phyloP scores from a whole-genome alignment of 176 grass and related monocot genomes.

The Olyra latifolia region DNA sequence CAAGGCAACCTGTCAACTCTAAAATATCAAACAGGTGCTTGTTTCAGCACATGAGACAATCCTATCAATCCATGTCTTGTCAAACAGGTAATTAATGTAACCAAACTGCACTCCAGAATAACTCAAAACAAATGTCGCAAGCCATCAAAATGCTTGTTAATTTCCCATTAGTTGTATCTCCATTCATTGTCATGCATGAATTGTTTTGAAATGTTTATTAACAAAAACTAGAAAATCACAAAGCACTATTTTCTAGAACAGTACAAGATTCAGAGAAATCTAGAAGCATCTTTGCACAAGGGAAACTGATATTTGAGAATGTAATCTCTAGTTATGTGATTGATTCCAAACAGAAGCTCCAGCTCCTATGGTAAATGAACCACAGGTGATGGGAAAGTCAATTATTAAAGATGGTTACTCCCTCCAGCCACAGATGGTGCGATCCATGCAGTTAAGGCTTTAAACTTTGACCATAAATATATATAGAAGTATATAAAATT shows the following conservation, averaged over 20 bases:
- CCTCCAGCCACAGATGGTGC: no score
- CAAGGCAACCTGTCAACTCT: no score
- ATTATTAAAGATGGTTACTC: slow-evolving; percentile 4
- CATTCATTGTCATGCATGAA: not conserved
- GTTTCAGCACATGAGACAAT: no score
- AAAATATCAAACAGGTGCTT: no score
- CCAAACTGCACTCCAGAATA: slow-evolving; percentile 1
- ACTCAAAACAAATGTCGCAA: not conserved
- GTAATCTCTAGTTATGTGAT: not conserved
- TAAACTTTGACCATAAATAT: no score
- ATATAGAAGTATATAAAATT: no score
- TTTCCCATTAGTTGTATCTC: not conserved
- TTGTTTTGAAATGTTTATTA: slow-evolving; percentile 15
- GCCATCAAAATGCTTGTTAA: not conserved
- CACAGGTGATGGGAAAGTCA: not conserved
- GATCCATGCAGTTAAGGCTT: no score
- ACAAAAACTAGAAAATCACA: not conserved
- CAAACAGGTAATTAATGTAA: not conserved
- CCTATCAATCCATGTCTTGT: no score
- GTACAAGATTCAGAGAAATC: not conserved
- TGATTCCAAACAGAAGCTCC: not conserved
- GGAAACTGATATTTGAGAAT: not conserved
- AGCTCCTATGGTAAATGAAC: not conserved
- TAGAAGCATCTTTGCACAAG: not conserved
- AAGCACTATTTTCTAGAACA: not conserved